Evolutionary conservation across 805 yeast genomes (phyloP).

Genomic region (Candida suzukii): DNA sequence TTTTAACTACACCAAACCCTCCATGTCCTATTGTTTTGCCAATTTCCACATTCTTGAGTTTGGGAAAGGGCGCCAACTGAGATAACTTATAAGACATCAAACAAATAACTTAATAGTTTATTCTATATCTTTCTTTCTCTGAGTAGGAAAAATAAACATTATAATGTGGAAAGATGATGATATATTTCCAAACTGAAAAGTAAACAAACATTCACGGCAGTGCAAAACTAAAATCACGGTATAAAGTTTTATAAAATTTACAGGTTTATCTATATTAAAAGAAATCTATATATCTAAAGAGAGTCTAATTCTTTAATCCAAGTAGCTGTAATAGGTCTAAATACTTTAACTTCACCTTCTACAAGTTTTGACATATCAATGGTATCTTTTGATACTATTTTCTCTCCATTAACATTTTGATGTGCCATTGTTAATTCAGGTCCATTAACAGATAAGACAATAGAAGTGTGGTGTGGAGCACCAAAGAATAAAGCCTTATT

Average conservation of each 20-base stretch:
- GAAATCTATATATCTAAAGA: background rate
- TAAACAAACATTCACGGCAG: background rate
- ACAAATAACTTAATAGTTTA: too few species aligned
- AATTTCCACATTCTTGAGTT: slow-evolving; percentile 35
- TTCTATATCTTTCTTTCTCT: too few species aligned
- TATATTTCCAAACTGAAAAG: too few species aligned
- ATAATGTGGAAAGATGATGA: too few species aligned
- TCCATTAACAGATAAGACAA: slow-evolving; percentile 28
- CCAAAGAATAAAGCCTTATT: slow-evolving; percentile 34
- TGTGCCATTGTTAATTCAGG: slow-evolving; percentile 31
- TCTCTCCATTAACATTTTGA: slow-evolving; percentile 41
- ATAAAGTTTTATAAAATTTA: too few species aligned
- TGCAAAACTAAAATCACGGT: too few species aligned
- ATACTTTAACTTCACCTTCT: slow-evolving; percentile 37
- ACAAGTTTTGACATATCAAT: slow-evolving; percentile 29
- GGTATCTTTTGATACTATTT: slow-evolving; percentile 32
- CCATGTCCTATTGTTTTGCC: slow-evolving; percentile 62
- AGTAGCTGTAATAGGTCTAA: slow-evolving; percentile 38
- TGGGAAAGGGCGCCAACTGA: slow-evolving; percentile 42
- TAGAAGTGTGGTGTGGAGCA: slow-evolving; percentile 46
- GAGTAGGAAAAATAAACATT: too few species aligned
- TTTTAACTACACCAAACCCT: slow-evolving; percentile 56
- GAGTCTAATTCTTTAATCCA: slow-evolving; percentile 33
- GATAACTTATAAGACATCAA: slow-evolving; percentile 30
- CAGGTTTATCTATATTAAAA: too few species aligned